Base-by-base conservation (phyloP, 495 filamentous ascomycete genomes). In the Talaromyces liani region DNA sequence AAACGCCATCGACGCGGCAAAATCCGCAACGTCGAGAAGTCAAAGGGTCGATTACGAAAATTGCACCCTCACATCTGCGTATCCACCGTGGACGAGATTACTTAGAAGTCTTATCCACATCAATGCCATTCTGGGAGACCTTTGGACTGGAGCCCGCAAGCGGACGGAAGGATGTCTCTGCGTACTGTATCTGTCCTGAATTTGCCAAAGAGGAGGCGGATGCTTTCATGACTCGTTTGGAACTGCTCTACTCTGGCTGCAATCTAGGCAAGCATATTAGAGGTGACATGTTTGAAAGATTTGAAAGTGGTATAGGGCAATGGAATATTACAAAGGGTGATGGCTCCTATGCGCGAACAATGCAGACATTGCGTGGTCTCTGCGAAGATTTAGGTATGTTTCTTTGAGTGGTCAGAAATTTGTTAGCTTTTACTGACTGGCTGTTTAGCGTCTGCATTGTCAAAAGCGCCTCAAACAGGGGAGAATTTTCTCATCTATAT, bases 101-200 rank as follows among this genome's bases (percentile, higher is more conserved):
- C 59, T 79, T 94, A 39, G 90, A 95, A 39, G 78, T 96, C 34
- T 78, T 96, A 45, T 91, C 93, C 8, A 80, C 92, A 6, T 88
- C 91, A 1, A 71, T 97, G 8, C 70, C 82, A 0, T 99, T 98
- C 68, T 98, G 95, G 95, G 92, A 98, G 66, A 89, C 88, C 24
- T 81, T 98, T 64, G 89, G 91, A 5, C 82, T 99, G 25, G 87
- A 85, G 20, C 94, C 95, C 20, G 83, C 85, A 34, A 84, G 86
- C 71, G 92, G 91, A 1, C 65, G 79, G 2, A 99, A 97, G 73
- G 85, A 96, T 68, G 79, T 97, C 31, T 83, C 84, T 9, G 85
- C 87, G 12, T 85, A 92, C 67, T 95, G 91, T 67, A 80, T 97
- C n/a, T 88, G 89, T 69, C 91, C 93, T 7, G 72, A 79, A 39